These are phyloP conservation scores for Ramaria sp. DNA, from an alignment of 768 basidiomycete genomes.

Conservation along the genomic window DNA sequence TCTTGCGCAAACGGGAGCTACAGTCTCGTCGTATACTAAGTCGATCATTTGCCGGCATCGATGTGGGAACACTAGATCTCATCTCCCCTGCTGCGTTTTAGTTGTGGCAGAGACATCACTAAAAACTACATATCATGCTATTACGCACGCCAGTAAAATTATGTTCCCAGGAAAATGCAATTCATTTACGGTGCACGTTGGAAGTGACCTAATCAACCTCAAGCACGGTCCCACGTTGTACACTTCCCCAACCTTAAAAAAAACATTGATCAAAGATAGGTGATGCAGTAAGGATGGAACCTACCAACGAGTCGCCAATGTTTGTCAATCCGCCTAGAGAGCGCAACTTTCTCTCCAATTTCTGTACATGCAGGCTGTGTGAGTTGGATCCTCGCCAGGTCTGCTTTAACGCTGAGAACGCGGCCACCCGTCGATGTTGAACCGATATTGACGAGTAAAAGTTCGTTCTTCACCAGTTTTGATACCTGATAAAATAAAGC, in stretches of 20 bases:
- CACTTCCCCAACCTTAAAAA: slow-evolving; percentile 55
- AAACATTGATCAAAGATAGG: not conserved
- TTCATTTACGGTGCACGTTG: not conserved
- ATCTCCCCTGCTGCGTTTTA: slow-evolving; percentile 20
- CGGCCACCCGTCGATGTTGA: slow-evolving; percentile 96
- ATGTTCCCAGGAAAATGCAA: not conserved
- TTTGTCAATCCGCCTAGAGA: slow-evolving; percentile 92
- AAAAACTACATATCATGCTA: not conserved
- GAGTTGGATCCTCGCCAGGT: slow-evolving; percentile 87
- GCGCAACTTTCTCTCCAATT: slow-evolving; percentile 93
- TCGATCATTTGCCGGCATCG: slow-evolving; percentile 64
- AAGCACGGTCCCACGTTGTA: slow-evolving; percentile 73
- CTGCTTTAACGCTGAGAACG: slow-evolving; percentile 87
- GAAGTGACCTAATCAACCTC: slow-evolving; percentile 25
- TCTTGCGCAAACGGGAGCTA: slow-evolving; percentile 60
- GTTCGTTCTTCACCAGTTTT: slow-evolving; percentile 85
- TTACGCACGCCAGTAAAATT: not conserved
- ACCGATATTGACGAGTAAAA: slow-evolving; percentile 94
- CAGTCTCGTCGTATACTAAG: slow-evolving; percentile 58
- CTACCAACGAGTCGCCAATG: slow-evolving; percentile 94
- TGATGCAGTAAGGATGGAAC: slow-evolving; percentile 20
- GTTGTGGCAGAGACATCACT: not conserved
- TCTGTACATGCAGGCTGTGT: slow-evolving; percentile 95
- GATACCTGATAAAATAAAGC: slow-evolving; percentile 33
- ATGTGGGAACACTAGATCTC: slow-evolving; percentile 53